Conservation (phyloP, 140 eudicot species). For the Anethum foeniculum region DNA sequence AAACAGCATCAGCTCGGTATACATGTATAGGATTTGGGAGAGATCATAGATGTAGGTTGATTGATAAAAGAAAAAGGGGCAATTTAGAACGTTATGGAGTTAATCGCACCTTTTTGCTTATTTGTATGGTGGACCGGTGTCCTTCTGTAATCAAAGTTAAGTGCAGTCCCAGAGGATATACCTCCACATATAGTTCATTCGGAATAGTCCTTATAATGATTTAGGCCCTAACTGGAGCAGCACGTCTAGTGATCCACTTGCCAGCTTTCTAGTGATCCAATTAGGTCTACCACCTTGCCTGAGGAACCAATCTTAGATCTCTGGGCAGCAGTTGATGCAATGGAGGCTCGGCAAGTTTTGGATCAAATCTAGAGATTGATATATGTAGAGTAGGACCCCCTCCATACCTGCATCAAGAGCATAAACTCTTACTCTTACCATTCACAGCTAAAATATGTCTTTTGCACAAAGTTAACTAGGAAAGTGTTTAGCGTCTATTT, state of each 20-base stretch:
- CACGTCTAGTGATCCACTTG: slow-evolving; percentile 43
- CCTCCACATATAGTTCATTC: slow-evolving; percentile 80
- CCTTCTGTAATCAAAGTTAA: slow-evolving; percentile 69
- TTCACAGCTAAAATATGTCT: slow-evolving; percentile 5
- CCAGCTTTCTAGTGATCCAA: slow-evolving; percentile 49
- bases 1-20: slow-evolving; percentile 14
- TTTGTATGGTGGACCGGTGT: slow-evolving; percentile 54
- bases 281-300: slow-evolving; percentile 68
- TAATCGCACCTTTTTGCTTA: slow-evolving; percentile 76
- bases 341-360: slow-evolving; percentile 53
- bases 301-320: slow-evolving; percentile 89
- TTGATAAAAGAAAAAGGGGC: slow-evolving; percentile 4
- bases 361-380: too few species aligned
- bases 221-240: slow-evolving; percentile 54
- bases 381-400: slow-evolving; percentile 80
- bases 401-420: slow-evolving; percentile 62
- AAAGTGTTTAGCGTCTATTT: not conserved
- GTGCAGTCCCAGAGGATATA: slow-evolving; percentile 77
- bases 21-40: not conserved
- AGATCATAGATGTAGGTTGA: not conserved
- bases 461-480: slow-evolving; percentile 16
- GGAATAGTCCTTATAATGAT: slow-evolving; percentile 44
- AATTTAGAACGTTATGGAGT: slow-evolving; percentile 3
- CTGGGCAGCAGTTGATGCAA: slow-evolving; percentile 89
- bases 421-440: not conserved